Percentiles rank a stretch among this genome's conserved stretches.
These are phyloP conservation scores for Coccinonectria pachysandricola DNA, from an alignment of 2,329 filamentous ascomycete genomes.

Conservation along the genomic window DNA sequence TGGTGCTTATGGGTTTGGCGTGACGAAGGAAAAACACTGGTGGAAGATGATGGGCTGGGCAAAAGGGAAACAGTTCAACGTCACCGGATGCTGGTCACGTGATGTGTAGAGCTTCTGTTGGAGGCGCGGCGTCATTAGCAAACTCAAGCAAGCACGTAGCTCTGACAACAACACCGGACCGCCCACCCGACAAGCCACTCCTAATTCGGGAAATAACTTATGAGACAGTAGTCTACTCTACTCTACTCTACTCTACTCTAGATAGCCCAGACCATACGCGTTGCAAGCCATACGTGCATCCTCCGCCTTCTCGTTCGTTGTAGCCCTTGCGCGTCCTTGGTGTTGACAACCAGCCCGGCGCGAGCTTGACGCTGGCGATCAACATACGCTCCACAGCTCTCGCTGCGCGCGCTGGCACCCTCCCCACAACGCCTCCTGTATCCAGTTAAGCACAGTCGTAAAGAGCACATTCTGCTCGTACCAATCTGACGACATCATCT, in stretches of 20 bases:
- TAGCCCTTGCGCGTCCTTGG: slow-evolving; percentile 9
- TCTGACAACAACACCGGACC: no score
- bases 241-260: no score
- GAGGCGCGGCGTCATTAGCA: slow-evolving; percentile 16
- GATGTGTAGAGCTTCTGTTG: no score
- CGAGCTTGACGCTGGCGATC: slow-evolving; percentile 14
- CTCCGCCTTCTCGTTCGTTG: no score
- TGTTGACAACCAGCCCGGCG: slow-evolving; percentile 10
- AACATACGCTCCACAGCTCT: slow-evolving; percentile 18
- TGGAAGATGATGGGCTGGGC: slow-evolving; percentile 21
- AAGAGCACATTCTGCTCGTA: slow-evolving; percentile 16
- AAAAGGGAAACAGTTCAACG: slow-evolving; percentile 26
- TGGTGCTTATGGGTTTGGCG: slow-evolving; percentile 24
- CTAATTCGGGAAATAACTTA: no score
- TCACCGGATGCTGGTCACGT: slow-evolving; percentile 26
- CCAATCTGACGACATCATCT: no score
- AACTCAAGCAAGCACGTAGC: slow-evolving; percentile 12
- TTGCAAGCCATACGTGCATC: no score
- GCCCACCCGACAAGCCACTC: no score
- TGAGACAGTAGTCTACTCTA: no score
- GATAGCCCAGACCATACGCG: no score
- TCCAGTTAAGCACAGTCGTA: slow-evolving; percentile 18
- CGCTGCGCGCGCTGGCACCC: no score
- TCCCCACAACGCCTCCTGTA: slow-evolving; percentile 22
- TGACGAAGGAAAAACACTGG: slow-evolving; percentile 26